phyloP scores from a whole-genome alignment of 2,329 filamentous ascomycete species.

The Amphichorda felina region DNA sequence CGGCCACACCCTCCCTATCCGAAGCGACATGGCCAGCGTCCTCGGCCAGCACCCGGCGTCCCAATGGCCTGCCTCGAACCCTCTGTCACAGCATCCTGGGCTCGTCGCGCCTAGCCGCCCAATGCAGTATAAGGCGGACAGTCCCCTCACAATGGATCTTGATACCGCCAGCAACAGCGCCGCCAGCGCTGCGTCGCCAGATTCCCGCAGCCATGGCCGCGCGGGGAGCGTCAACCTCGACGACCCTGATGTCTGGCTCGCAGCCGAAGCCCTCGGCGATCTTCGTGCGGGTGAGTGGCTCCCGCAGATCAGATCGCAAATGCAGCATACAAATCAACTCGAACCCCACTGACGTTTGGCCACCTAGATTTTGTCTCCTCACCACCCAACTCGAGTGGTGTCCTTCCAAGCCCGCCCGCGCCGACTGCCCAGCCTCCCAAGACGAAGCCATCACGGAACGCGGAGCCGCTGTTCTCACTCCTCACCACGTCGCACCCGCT shows the following conservation, averaged over 20 bases:
- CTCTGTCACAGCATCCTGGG: neutral
- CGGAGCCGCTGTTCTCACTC: slow-evolving; percentile 75
- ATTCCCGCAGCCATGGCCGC: slow-evolving; percentile 29
- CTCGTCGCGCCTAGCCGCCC: slow-evolving; percentile 8
- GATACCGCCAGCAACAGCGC: slow-evolving; percentile 29
- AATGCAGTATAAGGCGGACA: slow-evolving; percentile 22
- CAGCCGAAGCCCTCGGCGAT: slow-evolving; percentile 65
- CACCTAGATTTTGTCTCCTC: slow-evolving; percentile 53
- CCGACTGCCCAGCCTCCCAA: slow-evolving; percentile 2
- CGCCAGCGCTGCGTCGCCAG: slow-evolving; percentile 31
- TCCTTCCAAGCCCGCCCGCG: slow-evolving; percentile 22
- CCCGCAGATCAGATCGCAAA: too few species aligned
- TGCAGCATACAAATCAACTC: too few species aligned
- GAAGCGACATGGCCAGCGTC: slow-evolving; percentile 9
- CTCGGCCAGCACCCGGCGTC: slow-evolving; percentile 8
- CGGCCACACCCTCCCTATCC: slow-evolving; percentile 10
- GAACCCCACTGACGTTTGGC: neutral
- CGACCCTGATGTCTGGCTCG: slow-evolving; percentile 56
- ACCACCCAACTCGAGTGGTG: slow-evolving; percentile 34
- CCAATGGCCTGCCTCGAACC: slow-evolving; percentile 4
- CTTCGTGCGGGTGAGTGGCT: slow-evolving; percentile 54
- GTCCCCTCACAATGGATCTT: slow-evolving; percentile 35
- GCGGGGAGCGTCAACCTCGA: slow-evolving; percentile 45
- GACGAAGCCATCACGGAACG: slow-evolving; percentile 32
- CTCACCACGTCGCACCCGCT: slow-evolving; percentile 82